Base-by-base conservation (phyloP, 371 early-diverging fungal species). In the Paraphysoderma sedebokerense region DNA sequence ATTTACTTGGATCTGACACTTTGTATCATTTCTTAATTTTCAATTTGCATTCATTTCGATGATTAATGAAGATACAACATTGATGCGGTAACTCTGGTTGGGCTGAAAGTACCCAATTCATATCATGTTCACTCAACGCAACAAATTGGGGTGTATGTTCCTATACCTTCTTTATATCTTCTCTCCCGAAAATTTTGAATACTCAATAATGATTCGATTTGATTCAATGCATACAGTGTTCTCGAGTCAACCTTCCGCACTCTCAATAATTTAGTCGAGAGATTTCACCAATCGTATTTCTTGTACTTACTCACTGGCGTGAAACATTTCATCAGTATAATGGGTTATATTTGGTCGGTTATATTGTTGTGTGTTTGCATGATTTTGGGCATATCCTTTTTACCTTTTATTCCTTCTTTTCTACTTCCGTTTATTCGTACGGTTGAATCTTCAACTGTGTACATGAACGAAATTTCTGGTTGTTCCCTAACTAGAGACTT, bases 251-350 rank as follows among this genome's bases (percentile, higher is more conserved):
- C 79, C 0, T 65, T 87, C 51, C 79, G 91, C 38, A 86, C 86
- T 49, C 62, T 91, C 44, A 92, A 87, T 67, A 93, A 93, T 58
- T 57, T 96, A 38, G 67, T 96, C 33, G 97, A 96, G 53, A 80
- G 86, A 48, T 74, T 96, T 29, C 97, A 96, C 54, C 95, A 93
- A 53, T 84, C 92, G 8, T 92, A 84, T 67, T 90, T 88, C 68
- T 91, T 93, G 52, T 96, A 96, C 58, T 61, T 91, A 13, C 67
- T 92, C 52, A 81, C 84, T n/a, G 66, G 71, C 13, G 70, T 80
- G 22, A 50, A 62, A 17, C 70, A 70, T 23, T 91, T 83, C 63
- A 80, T 91, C 12, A 87, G 92, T 1, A 81, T 95, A 36, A 82
- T 83, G 24, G 72, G 81, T 44, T 95, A 90, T 53, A 77, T 90